Percentiles rank a stretch among this genome's conserved stretches.
These are phyloP conservation scores for Phaeosphaeria sp. DNA, from an alignment of 2,329 filamentous ascomycete species.

Conservation along the genomic window DNA sequence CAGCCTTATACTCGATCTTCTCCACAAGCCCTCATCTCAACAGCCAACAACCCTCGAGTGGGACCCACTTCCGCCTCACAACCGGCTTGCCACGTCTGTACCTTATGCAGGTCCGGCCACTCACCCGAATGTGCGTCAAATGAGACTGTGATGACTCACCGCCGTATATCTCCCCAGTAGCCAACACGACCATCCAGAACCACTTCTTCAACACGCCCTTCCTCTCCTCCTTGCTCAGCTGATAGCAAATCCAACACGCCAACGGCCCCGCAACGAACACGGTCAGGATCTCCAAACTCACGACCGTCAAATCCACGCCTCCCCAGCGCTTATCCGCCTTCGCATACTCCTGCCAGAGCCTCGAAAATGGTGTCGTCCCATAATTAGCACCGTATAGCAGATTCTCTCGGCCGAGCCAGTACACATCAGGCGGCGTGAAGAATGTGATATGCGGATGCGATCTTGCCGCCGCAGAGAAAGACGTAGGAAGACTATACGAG, in stretches of 20 bases:
- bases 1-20: slow-evolving; percentile 38
- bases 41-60: slow-evolving; percentile 20
- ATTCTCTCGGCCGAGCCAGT: slow-evolving; percentile 62
- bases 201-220: slow-evolving; percentile 48
- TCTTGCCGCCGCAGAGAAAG: slow-evolving; percentile 35
- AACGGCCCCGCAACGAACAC: slow-evolving; percentile 66
- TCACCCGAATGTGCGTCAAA: neutral
- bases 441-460: slow-evolving; percentile 44
- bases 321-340: slow-evolving; percentile 69
- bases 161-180: slow-evolving; percentile 70
- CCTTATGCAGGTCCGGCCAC: neutral
- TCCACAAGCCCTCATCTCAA: slow-evolving; percentile 24
- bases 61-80: slow-evolving; percentile 30
- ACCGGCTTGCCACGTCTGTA: slow-evolving; percentile 2
- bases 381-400: slow-evolving; percentile 67
- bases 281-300: slow-evolving; percentile 67
- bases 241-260: slow-evolving; percentile 64
- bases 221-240: slow-evolving; percentile 51
- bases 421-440: slow-evolving; percentile 55
- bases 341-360: slow-evolving; percentile 71
- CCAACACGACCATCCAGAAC: slow-evolving; percentile 65
- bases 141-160: slow-evolving; percentile 44
- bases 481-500: slow-evolving; percentile 55
- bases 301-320: slow-evolving; percentile 63
- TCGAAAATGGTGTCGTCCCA: slow-evolving; percentile 59